Percentiles rank a stretch among this genome's conserved stretches.
Conservation (phyloP, 129 eudicot genomes). For the Erigeron canadensis region DNA sequence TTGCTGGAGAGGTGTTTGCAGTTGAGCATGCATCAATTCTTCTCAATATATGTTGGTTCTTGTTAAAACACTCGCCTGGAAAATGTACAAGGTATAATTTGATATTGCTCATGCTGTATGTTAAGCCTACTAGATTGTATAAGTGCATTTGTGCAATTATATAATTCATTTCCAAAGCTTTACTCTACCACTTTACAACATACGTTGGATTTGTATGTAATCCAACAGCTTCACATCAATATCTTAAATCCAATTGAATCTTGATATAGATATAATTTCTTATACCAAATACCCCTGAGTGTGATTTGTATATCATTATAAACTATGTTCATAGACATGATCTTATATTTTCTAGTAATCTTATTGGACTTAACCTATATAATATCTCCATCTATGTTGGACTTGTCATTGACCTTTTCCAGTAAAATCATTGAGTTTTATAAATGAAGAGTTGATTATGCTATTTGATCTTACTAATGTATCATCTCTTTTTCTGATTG, state of each 20-base stretch:
- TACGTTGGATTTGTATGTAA: too few species aligned
- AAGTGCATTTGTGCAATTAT: not conserved
- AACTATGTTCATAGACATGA: not conserved
- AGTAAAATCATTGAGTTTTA: not conserved
- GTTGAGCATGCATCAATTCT: conserved; percentile 71
- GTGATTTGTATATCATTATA: conserved; percentile 1
- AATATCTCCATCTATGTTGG: not conserved
- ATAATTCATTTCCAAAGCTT: too few species aligned
- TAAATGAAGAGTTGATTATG: conserved; percentile 4
- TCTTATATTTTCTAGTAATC: conserved; percentile 11
- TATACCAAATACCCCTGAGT: not conserved
- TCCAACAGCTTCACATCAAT: too few species aligned
- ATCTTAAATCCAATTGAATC: too few species aligned
- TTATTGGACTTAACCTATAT: conserved; percentile 4
- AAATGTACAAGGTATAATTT: conserved; percentile 56
- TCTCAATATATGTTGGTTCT: conserved; percentile 65
- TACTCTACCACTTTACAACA: too few species aligned
- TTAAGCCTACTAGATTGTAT: not conserved
- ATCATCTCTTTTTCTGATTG: conserved; percentile 23
- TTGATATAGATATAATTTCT: too few species aligned
- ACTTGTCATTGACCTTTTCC: conserved; percentile 5
- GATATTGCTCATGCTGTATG: not conserved
- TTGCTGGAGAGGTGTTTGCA: conserved; percentile 54
- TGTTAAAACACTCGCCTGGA: conserved; percentile 38
- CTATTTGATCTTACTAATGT: conserved; percentile 18